Base-by-base conservation (phyloP, 2,329 filamentous ascomycete genomes). In the Colletotrichum sp. region DNA sequence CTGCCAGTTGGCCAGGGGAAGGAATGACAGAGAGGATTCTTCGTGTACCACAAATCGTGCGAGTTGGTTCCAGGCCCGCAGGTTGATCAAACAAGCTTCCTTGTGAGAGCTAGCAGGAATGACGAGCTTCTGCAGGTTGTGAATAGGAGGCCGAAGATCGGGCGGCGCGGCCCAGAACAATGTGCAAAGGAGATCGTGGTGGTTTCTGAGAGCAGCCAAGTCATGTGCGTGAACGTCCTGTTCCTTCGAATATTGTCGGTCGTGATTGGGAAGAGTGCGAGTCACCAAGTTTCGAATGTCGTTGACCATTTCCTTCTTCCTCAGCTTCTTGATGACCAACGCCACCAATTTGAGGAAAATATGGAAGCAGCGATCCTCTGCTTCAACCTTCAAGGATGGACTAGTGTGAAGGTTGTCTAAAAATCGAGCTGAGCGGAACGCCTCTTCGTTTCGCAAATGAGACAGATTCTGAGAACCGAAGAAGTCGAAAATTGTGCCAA, bases 141-240 rank as follows among this genome's bases (percentile, higher is more conserved):
- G 85, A 2, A 89, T 81, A 8, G 84, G 84, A 6, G 90, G 90
- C 9, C 91, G 87, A 63, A 90, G 78, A 4, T 88, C 86, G 3
- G 85, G 79, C 11, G 91, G 91, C 3, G 90, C 86, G 8, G 89
- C 90, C 91, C 91, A 94, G 79, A 90, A 93, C 6, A 94, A 84
- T 1, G 91, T 92, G 76, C 89, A 91, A 5, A 94, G 84, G 55
- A 94, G 87, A 79, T 94, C 92, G 72, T 93, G 92, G 73, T 94
- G 92, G 74, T 94, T 94, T 71, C 91, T 85, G 57, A 94, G 82
- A 7, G 91, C 90, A 6, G 90, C 90, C 59, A 93, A 84, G 63
- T 94, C 91, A 47, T 87, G 87, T 76, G 91, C 86, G 70, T 89
- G 86, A 13, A 93, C 86, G 8, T 84, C 86, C 72, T 91, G 87